Evolutionary conservation across 2,329 filamentous ascomycete genomes (phyloP).

Genomic region (Blumeria hordei): DNA sequence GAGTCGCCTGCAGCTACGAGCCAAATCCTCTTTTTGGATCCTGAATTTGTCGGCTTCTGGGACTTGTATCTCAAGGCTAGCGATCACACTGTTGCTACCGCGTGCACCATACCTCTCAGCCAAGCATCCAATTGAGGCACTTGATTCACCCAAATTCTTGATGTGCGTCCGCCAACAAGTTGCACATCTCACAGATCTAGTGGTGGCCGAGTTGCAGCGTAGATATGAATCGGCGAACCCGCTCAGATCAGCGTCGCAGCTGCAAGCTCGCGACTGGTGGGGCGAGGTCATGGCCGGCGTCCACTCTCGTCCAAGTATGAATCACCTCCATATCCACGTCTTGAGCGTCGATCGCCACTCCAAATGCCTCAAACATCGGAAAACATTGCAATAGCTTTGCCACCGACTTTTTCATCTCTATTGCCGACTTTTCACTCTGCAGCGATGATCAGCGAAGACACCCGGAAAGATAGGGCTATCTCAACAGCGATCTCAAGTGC

Average conservation of each 20-base stretch:
- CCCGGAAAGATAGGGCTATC: conserved; percentile 30
- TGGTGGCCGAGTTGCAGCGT: conserved; percentile 50
- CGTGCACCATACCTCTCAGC: conserved; percentile 32
- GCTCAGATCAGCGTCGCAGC: conserved; percentile 41
- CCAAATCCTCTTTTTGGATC: conserved; percentile 38
- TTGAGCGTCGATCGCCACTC: conserved; percentile 59
- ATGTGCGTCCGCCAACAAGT: conserved; percentile 35
- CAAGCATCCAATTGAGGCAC: conserved; percentile 53
- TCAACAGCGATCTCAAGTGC: conserved; percentile 44
- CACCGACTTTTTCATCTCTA: conserved; percentile 56
- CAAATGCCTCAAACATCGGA: conserved; percentile 46
- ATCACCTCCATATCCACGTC: conserved; percentile 74
- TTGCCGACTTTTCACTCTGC: conserved; percentile 59
- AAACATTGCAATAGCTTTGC: conserved; percentile 87
- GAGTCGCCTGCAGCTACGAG: conserved; percentile 27
- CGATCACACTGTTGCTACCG: conserved; percentile 74
- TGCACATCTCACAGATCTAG: conserved; percentile 34
- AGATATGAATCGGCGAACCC: conserved; percentile 34
- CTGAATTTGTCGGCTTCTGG: conserved; percentile 51
- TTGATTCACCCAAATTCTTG: conserved; percentile 43
- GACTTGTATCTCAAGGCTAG: conserved; percentile 72
- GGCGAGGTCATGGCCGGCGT: conserved; percentile 53
- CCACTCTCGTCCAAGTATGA: conserved; percentile 79
- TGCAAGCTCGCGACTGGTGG: conserved; percentile 54
- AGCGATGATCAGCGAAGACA: conserved; percentile 37